A percentile compares a stretch with the other conserved stretches of the same genome.
Conservation (phyloP, 352 stramenopile species). For the Elongisporangium prolatum region DNA sequence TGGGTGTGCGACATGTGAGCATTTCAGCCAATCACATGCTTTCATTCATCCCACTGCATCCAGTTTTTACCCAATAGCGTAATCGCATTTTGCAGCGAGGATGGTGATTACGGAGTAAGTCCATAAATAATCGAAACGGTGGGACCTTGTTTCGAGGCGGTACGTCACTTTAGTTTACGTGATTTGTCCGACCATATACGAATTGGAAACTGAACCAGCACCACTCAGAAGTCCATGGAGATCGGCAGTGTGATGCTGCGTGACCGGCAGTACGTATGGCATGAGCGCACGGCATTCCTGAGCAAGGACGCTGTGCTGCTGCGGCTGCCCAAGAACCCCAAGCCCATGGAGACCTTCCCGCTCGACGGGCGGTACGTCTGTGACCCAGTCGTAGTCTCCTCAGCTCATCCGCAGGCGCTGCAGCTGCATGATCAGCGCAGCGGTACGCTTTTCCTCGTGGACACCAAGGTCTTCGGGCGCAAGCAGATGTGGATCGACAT, state of each 20-base stretch:
- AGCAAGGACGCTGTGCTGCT: slow-evolving; percentile 34
- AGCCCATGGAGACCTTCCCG: slow-evolving; percentile 21
- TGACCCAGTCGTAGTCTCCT: slow-evolving; percentile 55
- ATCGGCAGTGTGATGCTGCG: slow-evolving; percentile 43
- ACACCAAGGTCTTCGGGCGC: slow-evolving; percentile 29
- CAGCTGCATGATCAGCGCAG: slow-evolving; percentile 37
- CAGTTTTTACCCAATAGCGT: not conserved
- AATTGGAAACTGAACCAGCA: not conserved
- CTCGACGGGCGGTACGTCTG: slow-evolving; percentile 39
- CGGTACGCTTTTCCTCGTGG: slow-evolving; percentile 37
- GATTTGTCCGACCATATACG: not conserved
- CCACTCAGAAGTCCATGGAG: slow-evolving; percentile 21
- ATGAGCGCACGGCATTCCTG: slow-evolving; percentile 23
- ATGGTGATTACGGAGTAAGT: not conserved
- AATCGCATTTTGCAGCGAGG: not conserved
- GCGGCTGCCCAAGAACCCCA: slow-evolving; percentile 13
- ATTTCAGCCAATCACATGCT: not conserved
- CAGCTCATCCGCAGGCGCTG: slow-evolving; percentile 53
- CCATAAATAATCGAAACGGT: not conserved
- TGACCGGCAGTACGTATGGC: slow-evolving; percentile 50
- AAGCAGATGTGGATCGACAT: slow-evolving; percentile 59
- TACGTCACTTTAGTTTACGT: not conserved
- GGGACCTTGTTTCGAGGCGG: not conserved
- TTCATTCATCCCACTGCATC: not conserved
- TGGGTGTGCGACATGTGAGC: not conserved